Evolutionary conservation across 345 rosid genomes (phyloP).

Genomic region (Kandelia obovata): DNA sequence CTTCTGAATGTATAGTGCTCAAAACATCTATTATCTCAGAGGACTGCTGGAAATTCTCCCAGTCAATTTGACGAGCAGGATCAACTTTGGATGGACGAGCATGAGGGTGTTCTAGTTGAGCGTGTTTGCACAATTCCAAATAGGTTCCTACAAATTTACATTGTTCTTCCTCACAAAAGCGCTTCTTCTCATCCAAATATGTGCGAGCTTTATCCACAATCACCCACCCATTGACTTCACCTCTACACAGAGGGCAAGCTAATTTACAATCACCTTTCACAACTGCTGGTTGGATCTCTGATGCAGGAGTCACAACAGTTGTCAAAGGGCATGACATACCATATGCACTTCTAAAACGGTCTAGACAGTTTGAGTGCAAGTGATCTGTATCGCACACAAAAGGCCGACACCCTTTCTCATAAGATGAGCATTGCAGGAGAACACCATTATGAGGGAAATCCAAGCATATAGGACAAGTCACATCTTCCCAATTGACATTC

Average conservation of each 20-base stretch:
- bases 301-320: slow-evolving; percentile 32
- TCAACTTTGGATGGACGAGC: slow-evolving; percentile 83
- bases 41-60: slow-evolving; percentile 98
- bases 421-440: slow-evolving; percentile 81
- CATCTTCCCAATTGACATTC: slow-evolving; percentile 65
- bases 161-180: slow-evolving; percentile 68
- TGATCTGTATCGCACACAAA: slow-evolving; percentile 85
- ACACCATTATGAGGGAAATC: slow-evolving; percentile 90
- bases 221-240: slow-evolving; percentile 85
- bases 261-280: slow-evolving; percentile 52
- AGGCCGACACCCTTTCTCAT: slow-evolving; percentile 75
- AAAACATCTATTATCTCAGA: slow-evolving; percentile 90
- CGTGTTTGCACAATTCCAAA: slow-evolving; percentile 63
- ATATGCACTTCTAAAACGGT: slow-evolving; percentile 72
- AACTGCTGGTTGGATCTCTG: slow-evolving; percentile 25
- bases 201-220: slow-evolving; percentile 66
- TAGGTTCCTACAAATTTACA: slow-evolving; percentile 68
- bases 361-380: slow-evolving; percentile 88
- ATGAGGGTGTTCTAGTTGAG: slow-evolving; percentile 76
- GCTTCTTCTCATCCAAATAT: slow-evolving; percentile 67
- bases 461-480: slow-evolving; percentile 86
- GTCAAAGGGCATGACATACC: slow-evolving; percentile 53
- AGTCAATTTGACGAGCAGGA: slow-evolving; percentile 86
- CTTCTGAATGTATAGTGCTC: slow-evolving; percentile 97
- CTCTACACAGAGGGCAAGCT: slow-evolving; percentile 89